phyloP scores from a whole-genome alignment of 164 flowering plant species.

The Euptelea pleiosperma region DNA sequence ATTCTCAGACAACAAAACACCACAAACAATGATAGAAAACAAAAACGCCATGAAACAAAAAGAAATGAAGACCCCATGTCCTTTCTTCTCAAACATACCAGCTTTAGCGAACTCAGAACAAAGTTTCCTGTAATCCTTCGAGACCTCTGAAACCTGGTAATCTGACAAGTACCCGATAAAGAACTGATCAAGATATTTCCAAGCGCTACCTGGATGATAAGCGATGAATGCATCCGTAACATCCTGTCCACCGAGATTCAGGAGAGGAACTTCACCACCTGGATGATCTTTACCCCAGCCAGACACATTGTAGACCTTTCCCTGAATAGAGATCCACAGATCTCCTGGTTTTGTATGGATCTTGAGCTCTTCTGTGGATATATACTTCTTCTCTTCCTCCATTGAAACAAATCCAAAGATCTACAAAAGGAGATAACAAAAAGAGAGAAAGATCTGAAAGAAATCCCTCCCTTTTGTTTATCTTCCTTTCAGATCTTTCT shows the following conservation, averaged over 20 bases:
- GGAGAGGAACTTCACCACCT: slow-evolving; percentile 62
- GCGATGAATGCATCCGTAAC: slow-evolving; percentile 81
- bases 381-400: slow-evolving; percentile 42
- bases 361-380: slow-evolving; percentile 51
- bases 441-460: neutral
- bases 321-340: slow-evolving; percentile 87
- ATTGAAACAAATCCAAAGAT: slow-evolving; percentile 4
- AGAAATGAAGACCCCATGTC: slow-evolving; percentile 32
- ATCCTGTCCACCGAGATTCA: slow-evolving; percentile 67
- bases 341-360: slow-evolving; percentile 60
- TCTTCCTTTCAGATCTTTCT: too few relatives aligned
- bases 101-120: slow-evolving; percentile 41
- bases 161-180: slow-evolving; percentile 57
- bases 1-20: slow-evolving; percentile 31
- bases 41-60: slow-evolving; percentile 23
- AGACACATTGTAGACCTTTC: slow-evolving; percentile 71
- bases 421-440: neutral
- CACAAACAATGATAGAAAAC: slow-evolving; percentile 32
- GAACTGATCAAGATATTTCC: slow-evolving; percentile 57
- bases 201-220: slow-evolving; percentile 71
- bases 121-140: slow-evolving; percentile 63
- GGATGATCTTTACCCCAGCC: slow-evolving; percentile 70
- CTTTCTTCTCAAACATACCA: slow-evolving; percentile 76
- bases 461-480: too few relatives aligned
- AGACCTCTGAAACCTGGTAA: slow-evolving; percentile 55